Evolutionary conservation across 768 basidiomycete genomes (phyloP).

Genomic region (Panaeolus cyanescens): DNA sequence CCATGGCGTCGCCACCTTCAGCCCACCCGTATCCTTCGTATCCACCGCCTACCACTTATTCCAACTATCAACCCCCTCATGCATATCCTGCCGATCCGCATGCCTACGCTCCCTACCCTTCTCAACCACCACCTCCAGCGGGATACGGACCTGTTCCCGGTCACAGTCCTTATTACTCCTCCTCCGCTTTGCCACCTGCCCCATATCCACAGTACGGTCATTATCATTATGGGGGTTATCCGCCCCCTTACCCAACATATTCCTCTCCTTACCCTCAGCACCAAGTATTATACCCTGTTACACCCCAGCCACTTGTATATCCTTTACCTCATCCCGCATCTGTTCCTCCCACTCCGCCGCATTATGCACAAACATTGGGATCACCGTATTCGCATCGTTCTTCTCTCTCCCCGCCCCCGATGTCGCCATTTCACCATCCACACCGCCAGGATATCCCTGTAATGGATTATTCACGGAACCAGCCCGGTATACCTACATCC

Average conservation of each 20-base stretch:
- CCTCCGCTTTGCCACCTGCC: background rate
- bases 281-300: background rate
- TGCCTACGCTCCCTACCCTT: constrained; percentile 2
- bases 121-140: constrained; percentile 2
- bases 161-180: background rate
- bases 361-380: constrained; percentile 7
- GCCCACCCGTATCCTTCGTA: background rate
- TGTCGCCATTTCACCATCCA: constrained; percentile 5
- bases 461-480: background rate
- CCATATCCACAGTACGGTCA: constrained; percentile 10
- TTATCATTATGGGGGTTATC: constrained; percentile 2
- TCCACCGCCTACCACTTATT: background rate
- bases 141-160: background rate
- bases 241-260: constrained; percentile 14
- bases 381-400: constrained; percentile 10
- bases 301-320: constrained; percentile 8
- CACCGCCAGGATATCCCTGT: background rate
- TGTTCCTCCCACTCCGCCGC: constrained; percentile 6
- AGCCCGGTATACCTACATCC: background rate
- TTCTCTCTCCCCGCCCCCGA: background rate
- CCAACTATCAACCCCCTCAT: background rate
- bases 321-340: constrained; percentile 20
- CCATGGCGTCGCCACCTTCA: background rate
- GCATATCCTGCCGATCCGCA: constrained; percentile 7
- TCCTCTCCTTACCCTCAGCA: constrained; percentile 9